Percentiles rank a stretch among this genome's conserved stretches.
These are phyloP conservation scores for Vitis cinerea DNA, from an alignment of 164 flowering plant genomes.

Conservation along the genomic window DNA sequence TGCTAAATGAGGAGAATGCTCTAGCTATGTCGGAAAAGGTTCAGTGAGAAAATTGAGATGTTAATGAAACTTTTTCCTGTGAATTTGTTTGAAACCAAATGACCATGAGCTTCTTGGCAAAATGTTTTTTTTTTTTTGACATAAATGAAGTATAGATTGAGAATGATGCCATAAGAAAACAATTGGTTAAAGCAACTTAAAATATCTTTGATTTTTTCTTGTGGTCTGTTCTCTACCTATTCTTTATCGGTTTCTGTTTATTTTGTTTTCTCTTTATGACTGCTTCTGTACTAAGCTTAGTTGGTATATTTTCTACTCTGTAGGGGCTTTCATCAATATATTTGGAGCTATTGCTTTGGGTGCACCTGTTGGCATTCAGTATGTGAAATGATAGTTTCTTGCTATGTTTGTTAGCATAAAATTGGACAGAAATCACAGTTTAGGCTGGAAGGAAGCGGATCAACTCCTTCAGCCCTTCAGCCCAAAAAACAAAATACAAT, in stretches of 20 bases:
- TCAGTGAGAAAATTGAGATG: too few relatives aligned
- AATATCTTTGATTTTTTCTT: too few relatives aligned
- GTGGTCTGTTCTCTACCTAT: too few relatives aligned
- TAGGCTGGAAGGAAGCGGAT: slow-evolving; percentile 13
- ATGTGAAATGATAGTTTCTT: slow-evolving; percentile 27
- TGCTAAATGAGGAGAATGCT: too few relatives aligned
- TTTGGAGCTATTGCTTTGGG: slow-evolving; percentile 84
- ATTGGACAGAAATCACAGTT: slow-evolving; percentile 15
- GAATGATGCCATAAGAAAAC: too few relatives aligned
- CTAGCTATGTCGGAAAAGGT: too few relatives aligned
- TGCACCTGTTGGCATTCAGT: slow-evolving; percentile 79
- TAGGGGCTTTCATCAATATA: slow-evolving; percentile 77
- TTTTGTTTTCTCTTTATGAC: background rate
- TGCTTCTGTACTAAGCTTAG: background rate
- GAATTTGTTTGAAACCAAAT: too few relatives aligned
- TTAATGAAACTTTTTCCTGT: too few relatives aligned
- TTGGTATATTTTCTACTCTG: slow-evolving; percentile 10
- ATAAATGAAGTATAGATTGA: too few relatives aligned
- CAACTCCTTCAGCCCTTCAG: background rate
- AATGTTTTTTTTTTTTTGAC: too few relatives aligned
- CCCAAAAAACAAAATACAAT: slow-evolving; percentile 5
- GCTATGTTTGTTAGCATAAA: background rate
- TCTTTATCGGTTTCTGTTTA: background rate
- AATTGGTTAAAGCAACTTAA: too few relatives aligned
- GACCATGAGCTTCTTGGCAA: too few relatives aligned